Evolutionary conservation across 2,329 filamentous ascomycete genomes (phyloP).

Genomic region (Apiospora koreana): DNA sequence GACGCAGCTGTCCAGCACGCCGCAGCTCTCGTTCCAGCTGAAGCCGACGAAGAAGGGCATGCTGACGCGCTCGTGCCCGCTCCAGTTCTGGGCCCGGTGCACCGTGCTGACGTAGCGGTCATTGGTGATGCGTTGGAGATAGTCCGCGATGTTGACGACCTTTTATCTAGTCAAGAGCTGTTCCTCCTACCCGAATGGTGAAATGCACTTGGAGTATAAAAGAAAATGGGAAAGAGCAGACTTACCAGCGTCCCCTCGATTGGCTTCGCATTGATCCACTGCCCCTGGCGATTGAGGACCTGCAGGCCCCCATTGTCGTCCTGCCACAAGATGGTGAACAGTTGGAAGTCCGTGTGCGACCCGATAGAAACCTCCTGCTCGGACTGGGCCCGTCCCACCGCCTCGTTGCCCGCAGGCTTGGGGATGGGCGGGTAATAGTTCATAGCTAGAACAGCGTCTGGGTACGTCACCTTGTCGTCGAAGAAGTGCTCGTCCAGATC

Average conservation of each 20-base stretch:
- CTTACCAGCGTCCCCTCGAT: conserved; percentile 38
- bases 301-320: conserved; percentile 45
- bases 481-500: conserved; percentile 41
- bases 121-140: conserved; percentile 42
- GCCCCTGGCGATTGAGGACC: conserved; percentile 44
- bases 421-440: conserved; percentile 43
- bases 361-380: conserved; percentile 34
- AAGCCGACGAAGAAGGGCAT: conserved; percentile 43
- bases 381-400: background rate
- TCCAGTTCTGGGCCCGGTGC: conserved; percentile 40
- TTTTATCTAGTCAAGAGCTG: background rate
- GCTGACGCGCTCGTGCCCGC: conserved; percentile 38
- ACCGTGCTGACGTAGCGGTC: conserved; percentile 44
- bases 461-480: conserved; percentile 34
- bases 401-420: conserved; percentile 9
- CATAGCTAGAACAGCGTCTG: conserved; percentile 35
- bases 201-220: too few species aligned
- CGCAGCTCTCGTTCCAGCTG: conserved; percentile 40
- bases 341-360: conserved; percentile 50
- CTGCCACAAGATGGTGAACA: conserved; percentile 49
- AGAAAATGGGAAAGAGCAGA: too few species aligned
- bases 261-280: conserved; percentile 45
- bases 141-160: conserved; percentile 48
- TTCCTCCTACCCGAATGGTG: too few species aligned
- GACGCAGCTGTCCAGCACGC: conserved; percentile 39